Conservation (phyloP, 225 moss, liverwort and hornwort species). For the Straminergon stramineum region DNA sequence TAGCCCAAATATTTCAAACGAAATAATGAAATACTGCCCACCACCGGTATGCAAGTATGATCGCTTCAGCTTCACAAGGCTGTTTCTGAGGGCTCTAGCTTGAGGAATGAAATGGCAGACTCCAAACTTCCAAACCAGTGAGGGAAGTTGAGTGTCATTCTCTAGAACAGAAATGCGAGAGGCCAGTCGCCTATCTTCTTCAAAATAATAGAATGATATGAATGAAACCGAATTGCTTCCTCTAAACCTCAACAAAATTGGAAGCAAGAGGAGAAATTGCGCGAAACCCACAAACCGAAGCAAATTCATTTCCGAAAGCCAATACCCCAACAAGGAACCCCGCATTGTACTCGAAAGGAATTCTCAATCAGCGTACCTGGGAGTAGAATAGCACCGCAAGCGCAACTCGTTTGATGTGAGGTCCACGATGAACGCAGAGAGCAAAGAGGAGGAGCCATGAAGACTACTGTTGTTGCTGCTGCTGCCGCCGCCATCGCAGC, state of each 20-base stretch:
- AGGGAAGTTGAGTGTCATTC: not conserved
- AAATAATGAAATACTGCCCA: not conserved
- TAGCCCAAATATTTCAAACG: not conserved
- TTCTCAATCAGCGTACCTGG: not conserved
- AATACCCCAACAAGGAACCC: not conserved
- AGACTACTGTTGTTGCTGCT: not conserved
- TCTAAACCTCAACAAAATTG: not conserved
- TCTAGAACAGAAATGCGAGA: not conserved
- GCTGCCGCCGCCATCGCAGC: constrained; percentile 8
- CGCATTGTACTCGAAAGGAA: not conserved
- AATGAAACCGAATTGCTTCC: not conserved
- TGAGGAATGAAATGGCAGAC: not conserved
- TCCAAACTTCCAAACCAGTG: not conserved
- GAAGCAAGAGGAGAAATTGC: not conserved
- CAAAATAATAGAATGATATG: not conserved
- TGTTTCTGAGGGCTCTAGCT: not conserved
- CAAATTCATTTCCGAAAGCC: not conserved
- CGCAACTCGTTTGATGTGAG: not conserved
- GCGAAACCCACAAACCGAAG: not conserved
- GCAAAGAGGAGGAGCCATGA: constrained; percentile 1
- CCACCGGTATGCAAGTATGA: not conserved
- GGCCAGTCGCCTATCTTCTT: not conserved
- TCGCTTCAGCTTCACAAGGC: not conserved
- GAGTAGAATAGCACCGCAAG: not conserved
- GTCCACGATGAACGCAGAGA: not conserved